Evolutionary conservation across 352 stramenopile species (phyloP).

Genomic region (Pythium chondricola): DNA sequence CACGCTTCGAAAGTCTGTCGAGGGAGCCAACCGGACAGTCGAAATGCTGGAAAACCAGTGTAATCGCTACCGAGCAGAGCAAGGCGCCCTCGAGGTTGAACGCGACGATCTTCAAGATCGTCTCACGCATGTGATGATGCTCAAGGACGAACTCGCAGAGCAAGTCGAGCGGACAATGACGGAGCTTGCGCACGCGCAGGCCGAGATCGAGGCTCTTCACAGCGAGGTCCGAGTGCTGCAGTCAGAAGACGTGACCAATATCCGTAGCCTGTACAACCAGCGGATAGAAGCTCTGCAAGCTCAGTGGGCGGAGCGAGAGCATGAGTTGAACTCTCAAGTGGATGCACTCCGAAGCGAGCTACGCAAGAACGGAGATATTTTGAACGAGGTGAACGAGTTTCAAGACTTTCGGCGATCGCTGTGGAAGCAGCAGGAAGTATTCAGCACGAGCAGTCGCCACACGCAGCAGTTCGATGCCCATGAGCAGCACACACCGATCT

Average conservation of each 20-base stretch:
- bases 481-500: too few relatives aligned
- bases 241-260: conserved; percentile 45
- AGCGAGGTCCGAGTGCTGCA: conserved; percentile 66
- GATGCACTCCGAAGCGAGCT: conserved; percentile 47
- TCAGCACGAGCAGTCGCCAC: background rate
- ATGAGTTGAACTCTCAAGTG: conserved; percentile 36
- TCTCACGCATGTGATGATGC: conserved; percentile 31
- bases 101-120: conserved; percentile 26
- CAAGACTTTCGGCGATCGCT: background rate
- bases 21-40: conserved; percentile 22
- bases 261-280: conserved; percentile 34
- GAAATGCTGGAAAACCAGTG: conserved; percentile 36
- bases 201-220: conserved; percentile 46
- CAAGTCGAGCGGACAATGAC: conserved; percentile 33
- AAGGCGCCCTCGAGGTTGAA: conserved; percentile 26
- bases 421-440: background rate
- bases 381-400: too few relatives aligned
- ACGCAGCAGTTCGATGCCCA: too few relatives aligned
- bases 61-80: conserved; percentile 18
- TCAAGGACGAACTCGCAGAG: conserved; percentile 47
- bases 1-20: conserved; percentile 24
- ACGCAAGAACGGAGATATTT: conserved; percentile 26
- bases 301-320: conserved; percentile 33
- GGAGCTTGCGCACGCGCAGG: conserved; percentile 24
- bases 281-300: conserved; percentile 51